Evolutionary conservation across 2,329 filamentous ascomycete genomes (phyloP), one percentile per base, ranked within the genome.

Genomic region (Claviceps digitariae): DNA sequence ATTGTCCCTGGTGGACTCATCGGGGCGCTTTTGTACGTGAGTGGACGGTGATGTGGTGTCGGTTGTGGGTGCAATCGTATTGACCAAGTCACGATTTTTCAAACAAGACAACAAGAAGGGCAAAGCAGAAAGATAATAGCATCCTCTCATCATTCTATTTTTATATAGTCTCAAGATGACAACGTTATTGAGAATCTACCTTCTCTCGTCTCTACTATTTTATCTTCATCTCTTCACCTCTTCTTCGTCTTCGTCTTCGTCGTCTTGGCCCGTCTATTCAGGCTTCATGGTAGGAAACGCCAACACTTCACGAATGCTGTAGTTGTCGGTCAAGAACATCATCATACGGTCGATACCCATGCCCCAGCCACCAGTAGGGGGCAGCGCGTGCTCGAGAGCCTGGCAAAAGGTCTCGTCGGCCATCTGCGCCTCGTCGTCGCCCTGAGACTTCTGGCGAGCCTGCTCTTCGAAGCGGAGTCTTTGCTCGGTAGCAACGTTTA

Each of bases 271-370:
- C 27, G 4, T 29, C 27, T 29, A 44, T 27, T 51, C 49, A 8
- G 49, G 87, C 81, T 95, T 95, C 88, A 98, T 95, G 74, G 96
- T 91, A 12, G 93, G 93, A 82, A 98, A 98, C 9, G 91, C 83
- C 57, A 97, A 73, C 3, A 97, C 91, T 72, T 98, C 93, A 72
- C 93, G 90, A 69, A 98, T 98, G 62, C 82, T 87, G 74, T 95
- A 71, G 73, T 95, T 87, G 72, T 97, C 83, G 49, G 91, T 95
- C 69, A 97, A 73, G 79, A 95, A 95, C 90, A 95, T 95, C 68
- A 90, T 86, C 69, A 95, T 73, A 56, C 91, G 84, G 74, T 97
- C 90, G 60, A 95, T 93, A 59, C 93, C 93, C 81, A 97, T 88
- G 60, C 90, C 93, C 86, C 87, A 98, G 49, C 93, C 93, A 68